These are phyloP conservation scores for Globisporangium mamillatum DNA, from an alignment of 352 stramenopile genomes.

Conservation along the genomic window DNA sequence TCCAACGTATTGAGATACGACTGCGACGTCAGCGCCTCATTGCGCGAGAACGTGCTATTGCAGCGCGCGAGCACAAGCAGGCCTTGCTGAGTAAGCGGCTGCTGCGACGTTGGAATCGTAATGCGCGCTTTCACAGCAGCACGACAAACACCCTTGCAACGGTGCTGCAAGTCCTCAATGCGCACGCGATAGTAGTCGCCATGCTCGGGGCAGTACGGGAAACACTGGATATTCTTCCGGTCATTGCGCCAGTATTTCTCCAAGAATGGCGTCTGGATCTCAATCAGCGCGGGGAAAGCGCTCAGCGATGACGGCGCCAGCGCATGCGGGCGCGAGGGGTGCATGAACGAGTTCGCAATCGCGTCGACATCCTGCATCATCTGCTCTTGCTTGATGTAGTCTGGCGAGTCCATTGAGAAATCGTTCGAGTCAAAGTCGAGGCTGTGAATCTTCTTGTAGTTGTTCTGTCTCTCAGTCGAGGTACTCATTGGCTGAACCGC, in stretches of 20 bases:
- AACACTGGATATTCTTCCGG: slow-evolving; percentile 91
- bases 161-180: slow-evolving; percentile 82
- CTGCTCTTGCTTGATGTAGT: slow-evolving; percentile 40
- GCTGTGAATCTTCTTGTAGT: slow-evolving; percentile 75
- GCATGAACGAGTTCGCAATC: slow-evolving; percentile 54
- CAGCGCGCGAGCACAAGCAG: slow-evolving; percentile 73
- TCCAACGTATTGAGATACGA: slow-evolving; percentile 45
- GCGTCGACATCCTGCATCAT: slow-evolving; percentile 44
- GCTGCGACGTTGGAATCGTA: slow-evolving; percentile 46
- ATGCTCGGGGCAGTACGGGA: slow-evolving; percentile 87
- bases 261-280: slow-evolving; percentile 81
- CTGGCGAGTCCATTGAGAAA: slow-evolving; percentile 19
- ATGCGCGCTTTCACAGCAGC: slow-evolving; percentile 74
- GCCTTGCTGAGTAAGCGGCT: slow-evolving; percentile 32
- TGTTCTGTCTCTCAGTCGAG: slow-evolving; percentile 17
- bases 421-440: slow-evolving; percentile 68
- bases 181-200: slow-evolving; percentile 89
- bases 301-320: slow-evolving; percentile 15
- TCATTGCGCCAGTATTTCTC: slow-evolving; percentile 92
- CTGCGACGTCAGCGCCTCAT: slow-evolving; percentile 49
- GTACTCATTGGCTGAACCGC: neutral
- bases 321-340: slow-evolving; percentile 22
- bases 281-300: slow-evolving; percentile 50
- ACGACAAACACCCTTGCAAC: slow-evolving; percentile 81
- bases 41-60: slow-evolving; percentile 82